Evolutionary conservation across 257 asterid genomes (phyloP).

Genomic region (Scutellaria minor): DNA sequence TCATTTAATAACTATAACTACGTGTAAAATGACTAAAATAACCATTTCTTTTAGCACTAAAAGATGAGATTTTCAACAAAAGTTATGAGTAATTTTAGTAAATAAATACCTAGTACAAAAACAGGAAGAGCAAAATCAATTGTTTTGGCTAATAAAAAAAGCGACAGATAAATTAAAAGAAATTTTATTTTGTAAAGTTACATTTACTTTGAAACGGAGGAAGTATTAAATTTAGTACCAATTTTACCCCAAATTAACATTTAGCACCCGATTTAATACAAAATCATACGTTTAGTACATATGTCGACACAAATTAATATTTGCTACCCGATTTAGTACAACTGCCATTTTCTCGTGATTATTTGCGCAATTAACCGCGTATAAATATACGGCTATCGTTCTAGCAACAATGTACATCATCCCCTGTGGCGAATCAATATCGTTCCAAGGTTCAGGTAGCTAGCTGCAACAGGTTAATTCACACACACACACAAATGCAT

Average conservation of each 20-base stretch:
- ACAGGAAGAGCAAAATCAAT: no score
- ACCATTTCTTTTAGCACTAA: no score
- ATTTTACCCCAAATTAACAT: not conserved
- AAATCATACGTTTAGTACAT: not conserved
- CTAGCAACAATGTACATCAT: conserved; percentile 7
- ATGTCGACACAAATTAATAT: not conserved
- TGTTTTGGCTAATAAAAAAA: no score
- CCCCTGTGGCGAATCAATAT: not conserved
- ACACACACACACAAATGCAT: conserved; percentile 18
- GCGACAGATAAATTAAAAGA: no score
- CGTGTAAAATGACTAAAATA: no score
- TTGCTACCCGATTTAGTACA: not conserved
- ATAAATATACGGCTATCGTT: conserved; percentile 29
- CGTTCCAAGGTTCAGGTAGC: conserved; percentile 1
- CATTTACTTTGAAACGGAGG: no score
- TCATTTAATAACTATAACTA: no score
- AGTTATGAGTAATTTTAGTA: no score
- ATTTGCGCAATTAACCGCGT: not conserved
- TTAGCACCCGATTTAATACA: not conserved
- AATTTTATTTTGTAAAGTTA: no score
- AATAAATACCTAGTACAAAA: no score
- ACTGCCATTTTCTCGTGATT: not conserved
- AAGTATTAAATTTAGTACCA: no score
- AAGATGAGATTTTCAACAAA: no score
- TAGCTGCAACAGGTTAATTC: conserved; percentile 23